A percentile compares a stretch with the other conserved stretches of the same genome.
These are phyloP conservation scores for Lachancea sp. DNA, from an alignment of 805 yeast genomes.

Conservation along the genomic window DNA sequence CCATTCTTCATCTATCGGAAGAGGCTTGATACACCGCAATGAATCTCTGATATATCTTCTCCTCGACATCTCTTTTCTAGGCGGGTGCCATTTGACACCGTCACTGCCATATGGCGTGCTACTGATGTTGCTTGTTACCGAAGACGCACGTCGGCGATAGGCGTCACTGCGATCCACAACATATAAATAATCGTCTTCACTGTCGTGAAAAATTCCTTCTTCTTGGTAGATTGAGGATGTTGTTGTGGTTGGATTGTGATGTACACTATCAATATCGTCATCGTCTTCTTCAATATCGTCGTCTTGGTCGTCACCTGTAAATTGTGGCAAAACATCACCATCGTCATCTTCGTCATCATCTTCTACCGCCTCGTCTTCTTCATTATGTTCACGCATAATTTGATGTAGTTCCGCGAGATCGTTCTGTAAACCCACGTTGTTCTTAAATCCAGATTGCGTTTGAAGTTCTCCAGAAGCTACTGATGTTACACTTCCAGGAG, in stretches of 20 bases:
- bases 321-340: neutral
- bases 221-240: slow-evolving; percentile 21
- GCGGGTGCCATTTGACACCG: slow-evolving; percentile 46
- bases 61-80: slow-evolving; percentile 31
- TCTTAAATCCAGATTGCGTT: slow-evolving; percentile 8
- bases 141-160: slow-evolving; percentile 18
- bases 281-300: slow-evolving; percentile 14
- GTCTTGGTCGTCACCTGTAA: slow-evolving; percentile 7
- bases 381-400: slow-evolving; percentile 21
- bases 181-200: slow-evolving; percentile 22
- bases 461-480: slow-evolving; percentile 6
- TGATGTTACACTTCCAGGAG: slow-evolving; percentile 4
- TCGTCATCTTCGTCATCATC: slow-evolving; percentile 11
- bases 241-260: slow-evolving; percentile 5
- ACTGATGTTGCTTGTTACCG: slow-evolving; percentile 22
- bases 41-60: slow-evolving; percentile 45
- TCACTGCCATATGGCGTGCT: slow-evolving; percentile 20
- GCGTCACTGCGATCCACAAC: slow-evolving; percentile 13
- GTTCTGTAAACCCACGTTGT: slow-evolving; percentile 53
- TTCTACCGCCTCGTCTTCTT: slow-evolving; percentile 19
- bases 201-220: slow-evolving; percentile 26
- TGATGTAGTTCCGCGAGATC: slow-evolving; percentile 54
- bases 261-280: slow-evolving; percentile 11
- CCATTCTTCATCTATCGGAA: slow-evolving; percentile 49
- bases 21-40: slow-evolving; percentile 50